These are phyloP conservation scores for Pseudocercospora vitis DNA, from an alignment of 2,329 filamentous ascomycete species.

Conservation along the genomic window DNA sequence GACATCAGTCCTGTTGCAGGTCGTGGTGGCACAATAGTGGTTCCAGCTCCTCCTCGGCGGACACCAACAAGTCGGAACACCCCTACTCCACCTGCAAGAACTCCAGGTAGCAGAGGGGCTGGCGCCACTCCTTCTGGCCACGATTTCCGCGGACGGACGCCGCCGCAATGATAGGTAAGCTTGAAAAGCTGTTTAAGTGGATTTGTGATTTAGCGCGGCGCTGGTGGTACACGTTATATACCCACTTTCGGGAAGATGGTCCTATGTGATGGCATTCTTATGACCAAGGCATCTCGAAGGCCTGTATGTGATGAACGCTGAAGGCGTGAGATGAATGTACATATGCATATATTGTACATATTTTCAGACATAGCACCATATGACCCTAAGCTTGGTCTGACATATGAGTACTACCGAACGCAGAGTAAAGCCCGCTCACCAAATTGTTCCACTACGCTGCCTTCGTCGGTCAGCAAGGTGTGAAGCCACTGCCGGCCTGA, in stretches of 20 bases:
- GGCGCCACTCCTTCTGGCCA: background rate
- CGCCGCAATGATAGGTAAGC: background rate
- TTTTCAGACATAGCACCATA: background rate
- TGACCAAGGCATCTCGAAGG: background rate
- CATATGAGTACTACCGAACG: slow-evolving; percentile 17
- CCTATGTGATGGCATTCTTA: background rate
- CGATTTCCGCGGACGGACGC: background rate
- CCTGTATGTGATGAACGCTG: background rate
- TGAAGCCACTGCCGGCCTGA: slow-evolving; percentile 78
- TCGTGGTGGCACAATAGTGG: slow-evolving; percentile 24
- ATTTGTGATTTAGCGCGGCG: slow-evolving; percentile 7
- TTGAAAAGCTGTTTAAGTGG: background rate
- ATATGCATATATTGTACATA: slow-evolving; percentile 8
- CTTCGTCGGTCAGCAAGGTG: slow-evolving; percentile 71
- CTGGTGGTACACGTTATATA: slow-evolving; percentile 4
- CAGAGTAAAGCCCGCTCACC: slow-evolving; percentile 81
- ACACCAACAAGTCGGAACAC: slow-evolving; percentile 15
- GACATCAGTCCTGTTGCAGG: slow-evolving; percentile 33
- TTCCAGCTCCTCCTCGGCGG: slow-evolving; percentile 30
- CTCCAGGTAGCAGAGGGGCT: background rate
- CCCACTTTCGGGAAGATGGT: slow-evolving; percentile 1
- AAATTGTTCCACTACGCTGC: slow-evolving; percentile 68
- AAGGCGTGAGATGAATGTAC: background rate
- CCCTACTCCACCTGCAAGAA: slow-evolving; percentile 10
- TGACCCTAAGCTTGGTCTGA: background rate